Evolutionary conservation across 805 yeast species (phyloP).

Genomic region (Lipomyces lipofer): DNA sequence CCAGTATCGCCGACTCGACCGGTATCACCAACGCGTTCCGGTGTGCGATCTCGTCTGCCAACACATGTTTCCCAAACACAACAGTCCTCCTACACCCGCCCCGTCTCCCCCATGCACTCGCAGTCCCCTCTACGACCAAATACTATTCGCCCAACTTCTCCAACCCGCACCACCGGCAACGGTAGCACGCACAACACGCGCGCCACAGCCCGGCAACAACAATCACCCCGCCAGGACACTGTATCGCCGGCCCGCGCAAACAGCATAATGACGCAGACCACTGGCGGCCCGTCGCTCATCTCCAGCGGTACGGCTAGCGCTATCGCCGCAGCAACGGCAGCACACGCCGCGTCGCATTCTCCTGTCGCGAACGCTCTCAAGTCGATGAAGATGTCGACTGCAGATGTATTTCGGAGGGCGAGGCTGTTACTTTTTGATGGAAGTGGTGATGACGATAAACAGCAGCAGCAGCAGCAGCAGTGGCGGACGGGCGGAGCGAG

Average conservation of each 20-base stretch:
- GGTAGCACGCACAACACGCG: neutral
- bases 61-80: neutral
- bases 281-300: slow-evolving; percentile 5
- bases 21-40: slow-evolving; percentile 1
- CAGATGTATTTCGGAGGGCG: slow-evolving; percentile 28
- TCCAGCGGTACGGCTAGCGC: slow-evolving; percentile 14
- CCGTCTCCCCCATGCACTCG: slow-evolving; percentile 7
- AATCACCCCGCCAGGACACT: neutral
- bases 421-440: slow-evolving; percentile 19
- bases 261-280: neutral
- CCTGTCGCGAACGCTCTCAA: slow-evolving; percentile 19
- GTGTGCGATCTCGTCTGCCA: neutral
- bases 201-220: neutral
- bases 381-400: slow-evolving; percentile 27
- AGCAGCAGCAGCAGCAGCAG: neutral
- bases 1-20: slow-evolving; percentile 11
- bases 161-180: slow-evolving; percentile 1
- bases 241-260: neutral
- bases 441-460: neutral
- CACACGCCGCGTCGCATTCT: slow-evolving; percentile 14
- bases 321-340: slow-evolving; percentile 10
- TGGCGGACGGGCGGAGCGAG: neutral
- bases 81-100: slow-evolving; percentile 10
- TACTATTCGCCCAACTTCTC: slow-evolving; percentile 11
- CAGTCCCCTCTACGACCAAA: slow-evolving; percentile 15